These are phyloP conservation scores for Aspergillus affinis DNA, from an alignment of 495 filamentous ascomycete species.

Conservation along the genomic window DNA sequence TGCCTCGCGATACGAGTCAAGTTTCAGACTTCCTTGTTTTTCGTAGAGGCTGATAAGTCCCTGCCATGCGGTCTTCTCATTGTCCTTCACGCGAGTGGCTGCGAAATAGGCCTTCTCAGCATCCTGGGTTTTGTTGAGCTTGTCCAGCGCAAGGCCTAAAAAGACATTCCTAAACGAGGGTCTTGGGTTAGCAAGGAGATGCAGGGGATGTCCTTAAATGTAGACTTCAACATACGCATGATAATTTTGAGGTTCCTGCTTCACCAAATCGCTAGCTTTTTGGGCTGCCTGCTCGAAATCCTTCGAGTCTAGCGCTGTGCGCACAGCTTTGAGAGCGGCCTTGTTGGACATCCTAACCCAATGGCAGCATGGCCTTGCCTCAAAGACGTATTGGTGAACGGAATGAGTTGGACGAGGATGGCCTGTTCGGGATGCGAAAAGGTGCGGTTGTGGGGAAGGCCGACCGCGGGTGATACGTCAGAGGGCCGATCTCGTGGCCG, in stretches of 20 bases:
- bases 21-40: slow-evolving; percentile 62
- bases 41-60: slow-evolving; percentile 87
- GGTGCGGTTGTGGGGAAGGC: slow-evolving; percentile 22
- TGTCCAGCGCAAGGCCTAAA: slow-evolving; percentile 76
- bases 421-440: neutral
- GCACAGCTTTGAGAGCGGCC: slow-evolving; percentile 78
- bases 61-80: slow-evolving; percentile 78
- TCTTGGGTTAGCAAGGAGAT: slow-evolving; percentile 2
- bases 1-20: slow-evolving; percentile 72
- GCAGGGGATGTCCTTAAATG: neutral
- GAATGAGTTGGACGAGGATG: slow-evolving; percentile 1
- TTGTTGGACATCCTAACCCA: slow-evolving; percentile 59
- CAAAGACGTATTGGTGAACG: neutral
- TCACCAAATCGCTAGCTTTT: slow-evolving; percentile 64
- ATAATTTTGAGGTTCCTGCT: slow-evolving; percentile 76
- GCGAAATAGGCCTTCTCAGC: slow-evolving; percentile 73
- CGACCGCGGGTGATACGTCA: slow-evolving; percentile 21
- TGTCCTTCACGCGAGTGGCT: slow-evolving; percentile 63
- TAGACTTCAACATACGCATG: slow-evolving; percentile 58
- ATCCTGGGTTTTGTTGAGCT: slow-evolving; percentile 64
- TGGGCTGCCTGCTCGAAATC: slow-evolving; percentile 73
- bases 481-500: slow-evolving; percentile 18
- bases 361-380: slow-evolving; percentile 22
- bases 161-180: slow-evolving; percentile 65
- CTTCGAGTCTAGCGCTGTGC: slow-evolving; percentile 72